phyloP scores from a whole-genome alignment of 208 protist genomes.

The Trypanosoma theileri region DNA sequence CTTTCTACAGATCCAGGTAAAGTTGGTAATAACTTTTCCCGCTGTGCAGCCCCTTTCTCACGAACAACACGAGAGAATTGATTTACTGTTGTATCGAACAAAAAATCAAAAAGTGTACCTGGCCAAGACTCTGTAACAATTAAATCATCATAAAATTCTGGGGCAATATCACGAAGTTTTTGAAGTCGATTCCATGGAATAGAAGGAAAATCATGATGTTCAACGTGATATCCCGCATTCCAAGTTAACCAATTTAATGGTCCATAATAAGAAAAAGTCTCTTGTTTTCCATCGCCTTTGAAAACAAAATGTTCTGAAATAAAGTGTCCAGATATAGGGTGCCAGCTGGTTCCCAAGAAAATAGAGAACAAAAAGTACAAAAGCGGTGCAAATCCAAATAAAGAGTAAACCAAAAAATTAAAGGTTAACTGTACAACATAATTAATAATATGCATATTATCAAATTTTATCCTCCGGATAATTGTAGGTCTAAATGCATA shows the following conservation, averaged over 20 bases:
- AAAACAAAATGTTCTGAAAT: slow-evolving; percentile 94
- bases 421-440: slow-evolving; percentile 54
- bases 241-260: slow-evolving; percentile 88
- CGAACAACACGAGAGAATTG: slow-evolving; percentile 78
- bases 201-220: slow-evolving; percentile 98
- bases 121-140: slow-evolving; percentile 76
- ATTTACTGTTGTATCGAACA: slow-evolving; percentile 70
- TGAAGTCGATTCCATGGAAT: slow-evolving; percentile 90
- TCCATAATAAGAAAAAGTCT: slow-evolving; percentile 98
- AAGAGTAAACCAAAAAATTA: slow-evolving; percentile 37
- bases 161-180: slow-evolving; percentile 84
- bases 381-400: slow-evolving; percentile 62
- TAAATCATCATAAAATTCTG: slow-evolving; percentile 93
- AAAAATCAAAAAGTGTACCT: slow-evolving; percentile 76
- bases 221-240: slow-evolving; percentile 96
- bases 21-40: slow-evolving; percentile 58
- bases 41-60: slow-evolving; percentile 45
- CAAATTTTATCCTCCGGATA: slow-evolving; percentile 58
- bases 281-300: slow-evolving; percentile 60
- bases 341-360: slow-evolving; percentile 83
- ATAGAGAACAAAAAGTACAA: slow-evolving; percentile 78
- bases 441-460: slow-evolving; percentile 58
- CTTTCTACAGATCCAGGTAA: slow-evolving; percentile 27
- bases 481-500: slow-evolving; percentile 88
- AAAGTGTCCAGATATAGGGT: slow-evolving; percentile 91